These are phyloP conservation scores for Trichoderma erinaceum DNA, from an alignment of 495 filamentous ascomycete species.

Conservation along the genomic window DNA sequence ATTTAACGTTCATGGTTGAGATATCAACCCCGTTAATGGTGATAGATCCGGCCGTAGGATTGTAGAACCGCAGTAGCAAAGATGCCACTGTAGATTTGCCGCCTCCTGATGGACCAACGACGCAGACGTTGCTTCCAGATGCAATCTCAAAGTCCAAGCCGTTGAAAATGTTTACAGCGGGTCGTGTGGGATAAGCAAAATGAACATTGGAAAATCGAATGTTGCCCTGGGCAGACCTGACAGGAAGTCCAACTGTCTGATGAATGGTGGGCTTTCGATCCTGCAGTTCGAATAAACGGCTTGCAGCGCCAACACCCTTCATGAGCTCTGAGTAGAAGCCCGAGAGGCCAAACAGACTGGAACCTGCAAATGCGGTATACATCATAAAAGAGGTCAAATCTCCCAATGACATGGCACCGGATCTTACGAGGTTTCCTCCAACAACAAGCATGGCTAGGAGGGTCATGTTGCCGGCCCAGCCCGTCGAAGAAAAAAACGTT, in stretches of 20 bases:
- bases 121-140: constrained; percentile 88
- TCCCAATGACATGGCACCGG: constrained; percentile 78
- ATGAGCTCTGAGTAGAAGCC: constrained; percentile 97
- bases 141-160: constrained; percentile 84
- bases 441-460: constrained; percentile 87
- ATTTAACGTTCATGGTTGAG: constrained; percentile 82
- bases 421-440: constrained; percentile 81
- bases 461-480: constrained; percentile 91
- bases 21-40: constrained; percentile 82
- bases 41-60: constrained; percentile 69
- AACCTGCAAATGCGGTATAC: constrained; percentile 92
- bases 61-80: constrained; percentile 85
- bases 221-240: constrained; percentile 74
- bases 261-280: constrained; percentile 84
- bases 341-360: constrained; percentile 84
- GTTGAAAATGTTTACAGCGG: constrained; percentile 85
- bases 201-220: constrained; percentile 80
- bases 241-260: constrained; percentile 69
- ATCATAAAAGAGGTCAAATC: constrained; percentile 97
- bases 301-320: constrained; percentile 96
- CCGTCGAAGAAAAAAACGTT: constrained; percentile 83
- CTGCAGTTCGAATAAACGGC: constrained; percentile 90
- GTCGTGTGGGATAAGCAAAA: constrained; percentile 87
- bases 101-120: constrained; percentile 90
- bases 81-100: constrained; percentile 93